Evolutionary conservation across 805 yeast genomes (phyloP).

Genomic region (Candida anglica): DNA sequence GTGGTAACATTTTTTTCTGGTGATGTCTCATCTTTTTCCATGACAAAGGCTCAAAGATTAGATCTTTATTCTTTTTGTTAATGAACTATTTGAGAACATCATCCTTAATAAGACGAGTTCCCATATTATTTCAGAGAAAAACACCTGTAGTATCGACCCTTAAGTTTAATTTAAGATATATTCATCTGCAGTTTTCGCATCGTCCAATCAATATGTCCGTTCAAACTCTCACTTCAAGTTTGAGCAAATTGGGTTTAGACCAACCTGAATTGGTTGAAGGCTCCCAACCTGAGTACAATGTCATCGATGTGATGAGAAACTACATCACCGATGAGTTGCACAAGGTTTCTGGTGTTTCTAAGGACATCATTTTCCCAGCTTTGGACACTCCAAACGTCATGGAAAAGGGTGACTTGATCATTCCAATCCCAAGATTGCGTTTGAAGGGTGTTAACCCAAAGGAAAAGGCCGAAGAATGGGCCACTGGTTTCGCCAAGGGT

Average conservation of each 20-base stretch:
- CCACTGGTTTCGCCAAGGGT: conserved; percentile 69
- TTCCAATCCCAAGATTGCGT: conserved; percentile 83
- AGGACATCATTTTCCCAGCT: conserved; percentile 69
- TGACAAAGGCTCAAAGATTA: too few relatives aligned
- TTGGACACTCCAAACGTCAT: conserved; percentile 82
- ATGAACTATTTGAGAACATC: too few relatives aligned
- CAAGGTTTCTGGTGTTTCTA: conserved; percentile 67
- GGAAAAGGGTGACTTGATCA: conserved; percentile 89
- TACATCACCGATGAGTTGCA: conserved; percentile 79
- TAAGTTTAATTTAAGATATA: too few relatives aligned
- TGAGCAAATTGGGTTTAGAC: conserved; percentile 31
- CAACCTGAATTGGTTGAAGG: conserved; percentile 48
- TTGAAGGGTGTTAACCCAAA: conserved; percentile 79
- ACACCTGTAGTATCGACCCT: too few relatives aligned
- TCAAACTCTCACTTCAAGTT: conserved; percentile 29
- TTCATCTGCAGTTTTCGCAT: too few relatives aligned
- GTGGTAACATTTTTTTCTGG: too few relatives aligned
- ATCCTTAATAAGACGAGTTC: too few relatives aligned
- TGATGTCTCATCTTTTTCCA: too few relatives aligned
- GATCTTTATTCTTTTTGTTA: too few relatives aligned
- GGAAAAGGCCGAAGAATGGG: conserved; percentile 72
- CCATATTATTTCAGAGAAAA: too few relatives aligned
- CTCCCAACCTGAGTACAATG: conserved; percentile 74
- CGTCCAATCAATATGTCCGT: conserved; percentile 13
- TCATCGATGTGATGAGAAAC: conserved; percentile 85